Conservation (phyloP, 257 asterid genomes). For the Petrea volubilis region DNA sequence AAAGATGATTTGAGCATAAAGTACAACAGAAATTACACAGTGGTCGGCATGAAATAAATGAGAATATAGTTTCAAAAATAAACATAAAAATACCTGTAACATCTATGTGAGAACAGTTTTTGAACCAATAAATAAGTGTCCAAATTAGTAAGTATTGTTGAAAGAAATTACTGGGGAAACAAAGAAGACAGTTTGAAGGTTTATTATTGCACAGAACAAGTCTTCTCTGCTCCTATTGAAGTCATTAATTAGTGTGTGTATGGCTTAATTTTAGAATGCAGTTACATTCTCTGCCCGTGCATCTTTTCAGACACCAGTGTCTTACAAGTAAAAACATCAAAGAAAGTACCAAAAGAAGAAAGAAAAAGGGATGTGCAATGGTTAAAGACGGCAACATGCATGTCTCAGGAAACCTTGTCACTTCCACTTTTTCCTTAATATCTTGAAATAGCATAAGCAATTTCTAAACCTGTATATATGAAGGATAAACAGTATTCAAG, state of each 20-base stretch:
- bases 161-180: not conserved
- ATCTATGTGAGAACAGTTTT: not conserved
- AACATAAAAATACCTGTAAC: constrained; percentile 10
- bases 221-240: not conserved
- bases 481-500: not conserved
- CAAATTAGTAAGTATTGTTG: constrained; percentile 9
- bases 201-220: not conserved
- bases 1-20: not conserved
- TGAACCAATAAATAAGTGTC: not conserved
- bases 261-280: too few species aligned
- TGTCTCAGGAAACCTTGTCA: not conserved
- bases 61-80: not conserved
- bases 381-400: not conserved
- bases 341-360: not conserved
- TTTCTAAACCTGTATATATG: not conserved
- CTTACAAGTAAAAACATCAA: not conserved
- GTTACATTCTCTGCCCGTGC: not conserved
- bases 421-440: not conserved
- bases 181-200: not conserved
- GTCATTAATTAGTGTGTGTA: not conserved
- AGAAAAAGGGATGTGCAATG: not conserved
- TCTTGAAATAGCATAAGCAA: not conserved
- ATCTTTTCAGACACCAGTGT: not conserved
- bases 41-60: not conserved
- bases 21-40: not conserved